phyloP scores from a whole-genome alignment of 305 asterid genomes.

The Solanum hybrid region DNA sequence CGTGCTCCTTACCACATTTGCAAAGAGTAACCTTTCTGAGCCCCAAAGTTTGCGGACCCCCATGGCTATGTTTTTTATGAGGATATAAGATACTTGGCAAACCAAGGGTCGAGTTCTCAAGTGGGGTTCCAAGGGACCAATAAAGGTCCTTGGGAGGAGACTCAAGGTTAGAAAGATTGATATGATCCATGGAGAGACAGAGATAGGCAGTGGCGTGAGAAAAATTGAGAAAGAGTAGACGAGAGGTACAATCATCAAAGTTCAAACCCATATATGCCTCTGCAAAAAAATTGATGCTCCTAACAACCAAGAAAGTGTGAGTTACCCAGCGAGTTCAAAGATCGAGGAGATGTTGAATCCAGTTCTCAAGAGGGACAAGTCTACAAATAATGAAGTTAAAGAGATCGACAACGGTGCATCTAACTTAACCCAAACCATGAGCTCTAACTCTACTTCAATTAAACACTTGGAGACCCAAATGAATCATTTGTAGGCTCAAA shows the following conservation, averaged over 20 bases:
- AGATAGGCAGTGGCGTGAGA: background rate
- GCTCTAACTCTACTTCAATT: background rate
- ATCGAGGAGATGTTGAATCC: background rate
- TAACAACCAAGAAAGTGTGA: background rate
- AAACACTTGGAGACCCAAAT: background rate
- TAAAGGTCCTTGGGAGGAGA: background rate
- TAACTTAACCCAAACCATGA: background rate
- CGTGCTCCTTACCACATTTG: background rate
- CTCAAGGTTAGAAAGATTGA: background rate
- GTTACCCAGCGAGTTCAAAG: background rate
- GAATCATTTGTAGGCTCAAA: background rate
- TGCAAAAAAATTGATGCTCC: background rate
- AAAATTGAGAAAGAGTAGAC: background rate
- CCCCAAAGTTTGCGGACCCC: background rate
- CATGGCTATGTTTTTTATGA: background rate
- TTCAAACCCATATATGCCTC: background rate
- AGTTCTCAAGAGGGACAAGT: background rate
- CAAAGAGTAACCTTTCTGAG: background rate
- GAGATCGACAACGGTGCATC: background rate
- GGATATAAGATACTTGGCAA: background rate
- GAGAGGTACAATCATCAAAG: background rate
- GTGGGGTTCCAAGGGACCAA: background rate
- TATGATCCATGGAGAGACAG: background rate
- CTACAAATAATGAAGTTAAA: background rate
- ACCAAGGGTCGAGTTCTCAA: background rate